These are phyloP conservation scores for Neofusicoccum cordaticola DNA, from an alignment of 2,329 filamentous ascomycete species.

Conservation along the genomic window DNA sequence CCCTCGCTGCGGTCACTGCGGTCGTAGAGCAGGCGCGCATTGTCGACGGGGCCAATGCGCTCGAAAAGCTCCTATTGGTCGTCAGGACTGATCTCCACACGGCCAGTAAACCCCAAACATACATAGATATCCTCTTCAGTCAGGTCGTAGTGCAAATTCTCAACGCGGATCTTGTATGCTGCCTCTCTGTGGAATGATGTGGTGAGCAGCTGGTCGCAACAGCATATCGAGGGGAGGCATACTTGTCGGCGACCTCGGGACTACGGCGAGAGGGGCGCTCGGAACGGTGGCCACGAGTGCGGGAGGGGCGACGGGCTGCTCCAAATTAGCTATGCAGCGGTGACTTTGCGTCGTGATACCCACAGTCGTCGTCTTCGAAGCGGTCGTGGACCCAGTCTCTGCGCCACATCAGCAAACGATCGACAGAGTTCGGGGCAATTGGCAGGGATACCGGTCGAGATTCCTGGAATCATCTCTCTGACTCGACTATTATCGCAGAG, in stretches of 20 bases:
- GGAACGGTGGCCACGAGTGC: conserved; percentile 22
- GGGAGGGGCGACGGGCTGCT: conserved; percentile 21
- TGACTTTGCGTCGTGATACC: conserved; percentile 20
- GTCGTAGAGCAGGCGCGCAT: conserved; percentile 75
- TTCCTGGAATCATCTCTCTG: conserved; percentile 58
- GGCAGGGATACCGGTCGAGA: conserved; percentile 62
- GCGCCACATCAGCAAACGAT: conserved; percentile 42
- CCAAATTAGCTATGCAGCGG: conserved; percentile 18
- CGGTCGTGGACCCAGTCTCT: conserved; percentile 89
- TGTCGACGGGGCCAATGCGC: conserved; percentile 69
- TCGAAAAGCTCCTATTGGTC: conserved; percentile 69
- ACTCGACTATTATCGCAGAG: conserved; percentile 30
- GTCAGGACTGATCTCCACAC: background rate
- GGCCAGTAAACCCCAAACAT: conserved; percentile 24
- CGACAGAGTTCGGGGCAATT: conserved; percentile 20
- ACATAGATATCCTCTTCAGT: conserved; percentile 81
- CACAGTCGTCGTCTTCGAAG: conserved; percentile 64
- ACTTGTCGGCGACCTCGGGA: conserved; percentile 2
- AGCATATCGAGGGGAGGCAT: background rate
- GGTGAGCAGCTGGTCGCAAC: background rate
- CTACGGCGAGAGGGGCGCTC: conserved; percentile 26
- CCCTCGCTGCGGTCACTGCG: conserved; percentile 85
- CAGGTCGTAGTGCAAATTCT: conserved; percentile 90
- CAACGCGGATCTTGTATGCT: conserved; percentile 73
- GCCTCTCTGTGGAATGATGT: conserved; percentile 45